phyloP scores from a whole-genome alignment of 2,329 filamentous ascomycete species.

The Periconia sp. region DNA sequence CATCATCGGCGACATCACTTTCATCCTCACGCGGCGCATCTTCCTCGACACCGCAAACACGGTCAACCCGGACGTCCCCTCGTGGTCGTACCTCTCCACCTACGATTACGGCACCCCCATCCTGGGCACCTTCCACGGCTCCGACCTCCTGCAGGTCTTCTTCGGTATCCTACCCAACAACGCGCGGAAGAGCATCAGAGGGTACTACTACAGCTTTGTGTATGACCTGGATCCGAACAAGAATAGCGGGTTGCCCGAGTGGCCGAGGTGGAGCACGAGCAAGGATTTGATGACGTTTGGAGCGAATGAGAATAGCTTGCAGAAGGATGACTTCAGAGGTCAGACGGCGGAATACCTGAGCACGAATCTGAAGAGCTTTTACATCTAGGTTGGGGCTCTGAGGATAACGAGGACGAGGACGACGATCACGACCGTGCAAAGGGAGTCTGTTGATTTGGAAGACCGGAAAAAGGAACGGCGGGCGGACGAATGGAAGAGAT shows the following conservation, averaged over 20 bases:
- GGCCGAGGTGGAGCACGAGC: conserved; percentile 57
- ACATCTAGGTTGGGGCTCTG: conserved; percentile 17
- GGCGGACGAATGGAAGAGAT: background rate
- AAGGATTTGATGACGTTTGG: conserved; percentile 57
- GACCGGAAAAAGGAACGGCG: background rate
- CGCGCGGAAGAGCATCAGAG: conserved; percentile 61
- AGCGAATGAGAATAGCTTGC: conserved; percentile 37
- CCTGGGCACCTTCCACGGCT: conserved; percentile 74
- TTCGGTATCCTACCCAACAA: conserved; percentile 65
- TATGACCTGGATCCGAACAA: conserved; percentile 71
- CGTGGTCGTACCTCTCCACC: conserved; percentile 74
- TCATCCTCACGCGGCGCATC: conserved; percentile 69
- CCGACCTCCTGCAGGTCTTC: conserved; percentile 70
- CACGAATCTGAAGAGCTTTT: conserved; percentile 21
- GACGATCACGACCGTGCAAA: too few species aligned
- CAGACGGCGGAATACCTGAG: conserved; percentile 48
- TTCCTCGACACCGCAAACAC: conserved; percentile 57
- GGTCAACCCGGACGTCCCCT: conserved; percentile 60
- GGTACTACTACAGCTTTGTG: conserved; percentile 74
- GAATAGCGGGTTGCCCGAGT: conserved; percentile 47
- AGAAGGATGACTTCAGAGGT: conserved; percentile 54
- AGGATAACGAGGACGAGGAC: too few species aligned
- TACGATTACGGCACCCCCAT: conserved; percentile 73
- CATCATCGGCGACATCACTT: conserved; percentile 73
- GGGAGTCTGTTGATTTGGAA: too few species aligned